A percentile compares a stretch with the other conserved stretches of the same genome.
phyloP scores from a whole-genome alignment of 2,329 filamentous ascomycete genomes.

The Nigrospora sphaerica region DNA sequence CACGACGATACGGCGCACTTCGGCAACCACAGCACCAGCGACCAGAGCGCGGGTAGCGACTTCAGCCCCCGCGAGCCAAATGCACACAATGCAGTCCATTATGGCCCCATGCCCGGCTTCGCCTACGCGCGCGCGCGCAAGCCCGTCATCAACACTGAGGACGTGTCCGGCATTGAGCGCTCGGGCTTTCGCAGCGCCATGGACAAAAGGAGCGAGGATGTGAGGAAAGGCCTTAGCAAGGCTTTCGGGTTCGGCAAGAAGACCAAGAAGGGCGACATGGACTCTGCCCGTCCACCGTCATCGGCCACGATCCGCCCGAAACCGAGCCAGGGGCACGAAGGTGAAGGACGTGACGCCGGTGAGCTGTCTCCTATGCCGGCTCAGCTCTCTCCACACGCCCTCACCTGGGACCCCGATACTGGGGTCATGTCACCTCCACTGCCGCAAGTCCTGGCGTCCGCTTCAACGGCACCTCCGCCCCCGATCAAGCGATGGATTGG shows the following conservation, averaged over 20 bases:
- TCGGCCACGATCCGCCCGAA: slow-evolving; percentile 28
- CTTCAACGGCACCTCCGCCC: slow-evolving; percentile 22
- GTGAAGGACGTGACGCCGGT: not conserved
- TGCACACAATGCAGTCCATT: slow-evolving; percentile 8
- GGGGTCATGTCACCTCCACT: slow-evolving; percentile 29
- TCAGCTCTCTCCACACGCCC: slow-evolving; percentile 10
- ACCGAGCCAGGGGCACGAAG: slow-evolving; percentile 11
- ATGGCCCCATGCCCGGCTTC: slow-evolving; percentile 32
- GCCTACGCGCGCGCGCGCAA: slow-evolving; percentile 35
- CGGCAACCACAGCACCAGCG: slow-evolving; percentile 23
- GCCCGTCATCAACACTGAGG: slow-evolving; percentile 38
- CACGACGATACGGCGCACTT: slow-evolving; percentile 15
- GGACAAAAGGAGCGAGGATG: slow-evolving; percentile 49
- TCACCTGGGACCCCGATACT: slow-evolving; percentile 14
- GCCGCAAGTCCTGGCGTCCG: slow-evolving; percentile 26
- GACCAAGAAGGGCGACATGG: slow-evolving; percentile 27
- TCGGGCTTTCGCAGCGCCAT: slow-evolving; percentile 44
- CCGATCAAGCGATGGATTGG: slow-evolving; percentile 48
- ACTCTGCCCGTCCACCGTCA: slow-evolving; percentile 26
- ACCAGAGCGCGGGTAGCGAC: slow-evolving; percentile 30
- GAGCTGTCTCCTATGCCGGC: slow-evolving; percentile 16
- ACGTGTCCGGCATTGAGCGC: slow-evolving; percentile 47
- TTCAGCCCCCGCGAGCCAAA: slow-evolving; percentile 23
- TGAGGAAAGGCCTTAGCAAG: slow-evolving; percentile 45
- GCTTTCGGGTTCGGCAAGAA: slow-evolving; percentile 46